Conservation (phyloP, 75 land plant genomes). For the Selaginella tamariscina region DNA sequence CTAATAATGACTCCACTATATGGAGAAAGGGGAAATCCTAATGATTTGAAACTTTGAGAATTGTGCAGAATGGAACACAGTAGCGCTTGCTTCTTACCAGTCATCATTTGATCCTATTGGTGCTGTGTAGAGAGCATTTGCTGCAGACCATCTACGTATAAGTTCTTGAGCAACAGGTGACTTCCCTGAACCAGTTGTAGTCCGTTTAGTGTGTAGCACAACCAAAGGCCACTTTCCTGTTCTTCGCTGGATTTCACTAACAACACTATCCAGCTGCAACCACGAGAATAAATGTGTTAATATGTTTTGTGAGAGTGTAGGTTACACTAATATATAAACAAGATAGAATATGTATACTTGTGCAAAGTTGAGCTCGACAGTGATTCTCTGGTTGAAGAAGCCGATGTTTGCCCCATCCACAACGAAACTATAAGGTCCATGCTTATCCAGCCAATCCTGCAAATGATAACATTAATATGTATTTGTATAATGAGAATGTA, state of each 20-base stretch:
- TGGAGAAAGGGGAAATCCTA: background rate
- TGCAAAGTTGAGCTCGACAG: conserved; percentile 23
- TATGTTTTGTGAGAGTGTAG: conserved; percentile 24
- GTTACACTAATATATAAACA: conserved; percentile 17
- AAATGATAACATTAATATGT: background rate
- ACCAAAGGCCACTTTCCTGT: conserved; percentile 66
- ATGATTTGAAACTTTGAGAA: background rate
- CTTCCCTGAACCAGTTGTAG: conserved; percentile 34
- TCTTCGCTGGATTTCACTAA: conserved; percentile 41
- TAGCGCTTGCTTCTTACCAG: conserved; percentile 33
- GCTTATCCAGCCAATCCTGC: conserved; percentile 63
- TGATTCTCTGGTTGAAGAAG: conserved; percentile 23
- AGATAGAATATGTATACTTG: background rate
- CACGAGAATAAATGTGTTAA: background rate
- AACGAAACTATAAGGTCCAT: conserved; percentile 75
- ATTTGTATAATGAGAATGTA: background rate
- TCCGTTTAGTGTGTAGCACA: conserved; percentile 57
- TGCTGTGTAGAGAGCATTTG: conserved; percentile 66
- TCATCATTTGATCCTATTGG: conserved; percentile 96
- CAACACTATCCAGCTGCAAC: conserved; percentile 56
- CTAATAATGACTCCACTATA: background rate
- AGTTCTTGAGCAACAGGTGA: conserved; percentile 31
- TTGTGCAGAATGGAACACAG: background rate
- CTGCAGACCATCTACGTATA: conserved; percentile 53
- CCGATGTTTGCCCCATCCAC: conserved; percentile 84